Conservation (phyloP, 2,329 filamentous ascomycete species). For the Volutella citrinella region DNA sequence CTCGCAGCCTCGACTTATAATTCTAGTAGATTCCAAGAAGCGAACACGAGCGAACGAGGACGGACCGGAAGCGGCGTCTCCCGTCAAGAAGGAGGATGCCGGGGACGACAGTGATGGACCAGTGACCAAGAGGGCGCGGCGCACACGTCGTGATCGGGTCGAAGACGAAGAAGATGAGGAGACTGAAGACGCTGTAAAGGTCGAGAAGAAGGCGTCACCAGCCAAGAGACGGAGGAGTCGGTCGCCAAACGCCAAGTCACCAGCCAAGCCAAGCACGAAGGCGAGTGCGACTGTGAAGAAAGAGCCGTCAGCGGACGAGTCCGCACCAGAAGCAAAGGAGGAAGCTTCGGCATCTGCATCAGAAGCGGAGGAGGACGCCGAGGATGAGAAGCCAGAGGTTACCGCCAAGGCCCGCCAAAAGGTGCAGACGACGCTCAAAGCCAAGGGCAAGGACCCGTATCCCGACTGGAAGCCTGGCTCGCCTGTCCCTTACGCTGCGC, state of each 20-base stretch:
- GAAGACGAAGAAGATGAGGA: conserved; percentile 51
- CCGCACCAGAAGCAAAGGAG: conserved; percentile 24
- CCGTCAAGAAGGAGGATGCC: conserved; percentile 34
- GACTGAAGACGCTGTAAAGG: conserved; percentile 33
- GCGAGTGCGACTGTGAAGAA: conserved; percentile 14
- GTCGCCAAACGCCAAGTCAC: conserved; percentile 22
- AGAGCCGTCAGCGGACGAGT: conserved; percentile 11
- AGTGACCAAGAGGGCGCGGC: conserved; percentile 55
- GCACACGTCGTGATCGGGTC: conserved; percentile 42
- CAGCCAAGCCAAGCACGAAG: conserved; percentile 7
- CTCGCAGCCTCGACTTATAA: conserved; percentile 2
- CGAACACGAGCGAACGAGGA: conserved; percentile 31
- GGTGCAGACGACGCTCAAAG: conserved; percentile 72
- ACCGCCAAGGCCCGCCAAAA: conserved; percentile 76
- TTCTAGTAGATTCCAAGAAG: conserved; percentile 43
- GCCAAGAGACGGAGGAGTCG: conserved; percentile 17
- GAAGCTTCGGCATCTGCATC: conserved; percentile 30
- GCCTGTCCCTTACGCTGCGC: conserved; percentile 88
- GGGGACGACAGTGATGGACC: conserved; percentile 58
- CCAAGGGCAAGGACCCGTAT: conserved; percentile 73
- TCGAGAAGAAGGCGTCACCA: conserved; percentile 7
- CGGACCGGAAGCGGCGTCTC: conserved; percentile 17
- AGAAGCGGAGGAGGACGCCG: conserved; percentile 46
- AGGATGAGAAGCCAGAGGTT: conserved; percentile 65
- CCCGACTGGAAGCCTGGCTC: conserved; percentile 90